A percentile compares a stretch with the other conserved stretches of the same genome.
These are phyloP conservation scores for Kwoniella newhampshirensis DNA, from an alignment of 768 basidiomycete species.

Conservation along the genomic window DNA sequence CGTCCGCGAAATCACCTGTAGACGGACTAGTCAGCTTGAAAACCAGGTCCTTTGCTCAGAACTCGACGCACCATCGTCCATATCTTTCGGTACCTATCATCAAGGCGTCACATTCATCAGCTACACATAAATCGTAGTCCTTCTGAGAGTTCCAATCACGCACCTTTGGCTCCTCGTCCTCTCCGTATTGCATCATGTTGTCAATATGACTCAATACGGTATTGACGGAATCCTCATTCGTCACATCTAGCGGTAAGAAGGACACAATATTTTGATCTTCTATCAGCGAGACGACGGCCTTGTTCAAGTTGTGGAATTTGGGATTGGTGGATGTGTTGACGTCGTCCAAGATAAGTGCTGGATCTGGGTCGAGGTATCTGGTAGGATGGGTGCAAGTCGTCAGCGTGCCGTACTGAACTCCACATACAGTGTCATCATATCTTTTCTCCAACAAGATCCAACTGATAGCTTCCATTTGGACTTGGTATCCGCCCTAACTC, in stretches of 20 bases:
- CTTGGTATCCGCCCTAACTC: constrained; percentile 28
- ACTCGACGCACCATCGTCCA: constrained; percentile 64
- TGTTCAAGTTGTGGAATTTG: constrained; percentile 88
- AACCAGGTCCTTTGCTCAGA: background rate
- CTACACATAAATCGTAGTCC: constrained; percentile 1
- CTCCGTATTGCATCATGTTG: constrained; percentile 97
- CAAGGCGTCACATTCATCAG: too few relatives aligned
- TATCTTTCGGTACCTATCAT: constrained; percentile 71
- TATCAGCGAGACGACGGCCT: constrained; percentile 93
- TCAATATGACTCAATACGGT: constrained; percentile 92
- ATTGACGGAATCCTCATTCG: constrained; percentile 83
- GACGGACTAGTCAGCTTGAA: too few relatives aligned
- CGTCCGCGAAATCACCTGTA: constrained; percentile 40
- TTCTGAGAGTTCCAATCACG: constrained; percentile 59
- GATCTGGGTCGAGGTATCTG: constrained; percentile 94
- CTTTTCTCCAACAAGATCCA: too few relatives aligned
- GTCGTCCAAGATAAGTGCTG: constrained; percentile 68
- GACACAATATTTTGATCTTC: constrained; percentile 98
- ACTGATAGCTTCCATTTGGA: too few relatives aligned
- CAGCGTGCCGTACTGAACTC: too few relatives aligned
- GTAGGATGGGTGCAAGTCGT: too few relatives aligned
- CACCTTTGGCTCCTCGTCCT: constrained; percentile 92
- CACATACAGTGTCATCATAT: too few relatives aligned
- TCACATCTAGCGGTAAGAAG: constrained; percentile 90
- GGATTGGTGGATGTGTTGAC: constrained; percentile 61